A percentile compares a stretch with the other conserved stretches of the same genome.
These are phyloP conservation scores for Linnemannia hyalina DNA, from an alignment of 192 early-diverging fungal genomes.

Conservation along the genomic window DNA sequence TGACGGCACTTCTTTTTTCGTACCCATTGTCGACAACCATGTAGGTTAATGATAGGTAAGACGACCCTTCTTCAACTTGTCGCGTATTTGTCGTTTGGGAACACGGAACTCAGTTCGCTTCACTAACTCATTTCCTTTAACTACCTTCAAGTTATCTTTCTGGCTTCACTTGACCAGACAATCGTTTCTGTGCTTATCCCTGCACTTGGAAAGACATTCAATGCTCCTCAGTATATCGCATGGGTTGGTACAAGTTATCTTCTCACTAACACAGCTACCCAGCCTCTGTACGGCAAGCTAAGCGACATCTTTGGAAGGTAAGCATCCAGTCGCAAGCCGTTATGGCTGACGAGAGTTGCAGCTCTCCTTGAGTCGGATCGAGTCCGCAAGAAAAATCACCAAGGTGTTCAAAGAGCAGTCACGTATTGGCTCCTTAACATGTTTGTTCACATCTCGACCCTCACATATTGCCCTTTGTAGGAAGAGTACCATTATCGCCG, in stretches of 20 bases:
- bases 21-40: not conserved
- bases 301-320: constrained; percentile 79
- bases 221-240: constrained; percentile 71
- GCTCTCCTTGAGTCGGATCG: too few species aligned
- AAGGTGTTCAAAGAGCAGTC: too few species aligned
- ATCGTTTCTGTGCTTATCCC: constrained; percentile 53
- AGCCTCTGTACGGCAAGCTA: constrained; percentile 85
- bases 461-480: constrained; percentile 6
- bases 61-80: too few species aligned
- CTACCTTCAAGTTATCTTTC: constrained; percentile 15
- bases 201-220: constrained; percentile 65
- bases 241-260: constrained; percentile 87
- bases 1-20: not conserved
- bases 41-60: constrained; percentile 17
- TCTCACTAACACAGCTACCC: constrained; percentile 71
- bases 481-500: constrained; percentile 38
- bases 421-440: too few species aligned
- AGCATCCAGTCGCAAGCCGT: not conserved
- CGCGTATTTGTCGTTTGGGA: too few species aligned
- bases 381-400: too few species aligned
- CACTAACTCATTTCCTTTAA: too few species aligned
- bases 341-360: too few species aligned
- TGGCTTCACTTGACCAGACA: constrained; percentile 52
- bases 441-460: too few species aligned
- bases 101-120: too few species aligned